Evolutionary conservation across 1,284 basidiomycete species (phyloP), one percentile per base, ranked within the genome.

Genomic region (Fomes fomentarius): DNA sequence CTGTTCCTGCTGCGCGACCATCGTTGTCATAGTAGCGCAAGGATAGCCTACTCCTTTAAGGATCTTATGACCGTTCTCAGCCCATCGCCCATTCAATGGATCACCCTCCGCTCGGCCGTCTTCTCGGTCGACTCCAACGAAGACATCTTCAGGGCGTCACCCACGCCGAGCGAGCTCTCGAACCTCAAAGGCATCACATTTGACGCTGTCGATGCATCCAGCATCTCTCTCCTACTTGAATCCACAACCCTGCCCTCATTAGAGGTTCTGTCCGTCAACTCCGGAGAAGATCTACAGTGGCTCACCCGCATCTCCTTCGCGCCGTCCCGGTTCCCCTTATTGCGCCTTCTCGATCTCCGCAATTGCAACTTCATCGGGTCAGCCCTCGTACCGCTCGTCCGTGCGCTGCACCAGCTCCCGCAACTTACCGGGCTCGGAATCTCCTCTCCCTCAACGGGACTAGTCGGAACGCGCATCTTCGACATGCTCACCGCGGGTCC

Each of bases 221-320:
- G 66, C 47, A 57, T 71, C 47, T 58, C 64, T 26, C 56, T 69
- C 37, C 65, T 72, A 58, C 64, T 72, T 37, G 68, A 70, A 30
- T 58, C 70, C 11, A 64, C 63, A 10, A 50, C 49, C 15, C 60
- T 71, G 1, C 70, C 71, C 1, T 44, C 58, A 12, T 47, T 71
- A 7, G 47, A 54, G 19, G 60, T 64, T 10, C 63, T 72, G n/a
- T 65, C 67, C 1, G 69, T 71, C 11, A 56, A 65, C n/a, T 60
- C 56, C 19, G 66, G 67, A n/a, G 69, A 71, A 41, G 67, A 67
- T 31, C 56, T 68, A 10, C 65, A 67, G 24, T 72, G 71, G 71
- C 64, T 73, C n/a, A 61, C 56, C n/a, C 64, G 60, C 41, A 51
- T 70, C 35, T 56, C 70, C 4, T 44, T 59, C 35, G 54, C 60